Evolutionary conservation across 176 grass and related monocot species (phyloP).

Genomic region (Bromus sterilis): DNA sequence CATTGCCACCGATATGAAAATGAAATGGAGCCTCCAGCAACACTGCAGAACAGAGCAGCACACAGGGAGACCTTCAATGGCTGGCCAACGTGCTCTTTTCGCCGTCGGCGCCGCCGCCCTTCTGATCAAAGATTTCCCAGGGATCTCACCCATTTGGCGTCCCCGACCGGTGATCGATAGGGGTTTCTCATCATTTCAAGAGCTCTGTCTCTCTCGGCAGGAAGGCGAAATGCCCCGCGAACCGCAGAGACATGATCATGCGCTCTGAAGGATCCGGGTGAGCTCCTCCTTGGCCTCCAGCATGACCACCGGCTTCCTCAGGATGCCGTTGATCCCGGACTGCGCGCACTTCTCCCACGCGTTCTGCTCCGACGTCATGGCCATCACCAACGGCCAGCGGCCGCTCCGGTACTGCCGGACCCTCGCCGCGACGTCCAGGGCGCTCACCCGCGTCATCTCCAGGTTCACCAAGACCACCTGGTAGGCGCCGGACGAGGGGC

Average conservation of each 20-base stretch:
- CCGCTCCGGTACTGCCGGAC: conserved; percentile 45
- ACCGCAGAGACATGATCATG: background rate
- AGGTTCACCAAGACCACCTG: conserved; percentile 63
- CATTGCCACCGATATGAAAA: background rate
- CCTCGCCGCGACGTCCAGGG: conserved; percentile 42
- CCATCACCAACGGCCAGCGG: conserved; percentile 58
- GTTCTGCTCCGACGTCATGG: conserved; percentile 42
- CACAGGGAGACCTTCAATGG: background rate
- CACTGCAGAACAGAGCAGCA: background rate
- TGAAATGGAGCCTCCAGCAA: background rate
- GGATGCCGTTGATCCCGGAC: conserved; percentile 38
- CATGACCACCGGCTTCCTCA: conserved; percentile 39
- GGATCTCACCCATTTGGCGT: background rate
- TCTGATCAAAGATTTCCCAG: background rate
- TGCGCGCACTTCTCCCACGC: conserved; percentile 58
- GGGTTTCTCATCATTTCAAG: background rate
- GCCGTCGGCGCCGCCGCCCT: background rate
- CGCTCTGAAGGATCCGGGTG: conserved; percentile 33
- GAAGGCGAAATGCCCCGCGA: background rate
- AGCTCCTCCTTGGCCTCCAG: conserved; percentile 42
- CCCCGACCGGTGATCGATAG: background rate
- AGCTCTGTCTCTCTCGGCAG: background rate
- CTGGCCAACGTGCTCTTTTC: background rate
- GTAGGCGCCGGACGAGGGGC: conserved; percentile 5
- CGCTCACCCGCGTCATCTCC: conserved; percentile 36